Conservation (phyloP, 2,329 filamentous ascomycete genomes). For the Byssochlamys sp. region DNA sequence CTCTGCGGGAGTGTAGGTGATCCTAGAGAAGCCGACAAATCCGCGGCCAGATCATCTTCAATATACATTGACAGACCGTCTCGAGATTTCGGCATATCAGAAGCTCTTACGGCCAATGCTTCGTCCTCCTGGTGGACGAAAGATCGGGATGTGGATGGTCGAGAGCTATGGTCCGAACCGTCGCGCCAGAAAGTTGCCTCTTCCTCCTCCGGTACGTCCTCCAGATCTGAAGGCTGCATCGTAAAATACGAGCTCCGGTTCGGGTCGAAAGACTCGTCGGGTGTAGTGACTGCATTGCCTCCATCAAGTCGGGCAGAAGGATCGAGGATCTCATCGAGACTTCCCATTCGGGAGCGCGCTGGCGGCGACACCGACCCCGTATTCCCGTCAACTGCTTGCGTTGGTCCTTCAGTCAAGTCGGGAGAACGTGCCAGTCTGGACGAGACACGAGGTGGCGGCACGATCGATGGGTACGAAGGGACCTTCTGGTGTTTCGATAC, state of each 20-base stretch:
- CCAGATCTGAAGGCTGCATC: constrained; percentile 30
- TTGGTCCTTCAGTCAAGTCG: constrained; percentile 25
- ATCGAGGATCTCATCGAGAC: constrained; percentile 19
- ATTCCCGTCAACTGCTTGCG: constrained; percentile 33
- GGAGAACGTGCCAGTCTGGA: constrained; percentile 20
- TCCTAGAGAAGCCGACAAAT: constrained; percentile 37
- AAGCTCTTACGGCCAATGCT: constrained; percentile 5
- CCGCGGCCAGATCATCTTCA: constrained; percentile 25
- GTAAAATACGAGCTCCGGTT: constrained; percentile 33
- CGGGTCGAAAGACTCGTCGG: constrained; percentile 25
- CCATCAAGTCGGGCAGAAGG: constrained; percentile 18
- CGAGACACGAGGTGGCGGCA: constrained; percentile 31
- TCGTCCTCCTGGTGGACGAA: constrained; percentile 10
- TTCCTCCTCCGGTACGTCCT: constrained; percentile 39
- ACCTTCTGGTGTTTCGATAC: constrained; percentile 33
- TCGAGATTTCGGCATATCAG: constrained; percentile 13
- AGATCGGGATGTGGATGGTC: constrained; percentile 10
- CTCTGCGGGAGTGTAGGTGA: constrained; percentile 30
- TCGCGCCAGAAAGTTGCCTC: constrained; percentile 27
- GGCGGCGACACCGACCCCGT: constrained; percentile 23
- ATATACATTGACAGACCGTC: constrained; percentile 22
- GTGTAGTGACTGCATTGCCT: constrained; percentile 14
- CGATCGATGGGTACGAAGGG: constrained; percentile 28
- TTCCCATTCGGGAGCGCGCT: constrained; percentile 22
- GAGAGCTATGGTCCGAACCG: constrained; percentile 17